Percentiles rank a stretch among this genome's conserved stretches.
phyloP scores from a whole-genome alignment of 371 early-diverging fungal species.

The Mortierella sp. region DNA sequence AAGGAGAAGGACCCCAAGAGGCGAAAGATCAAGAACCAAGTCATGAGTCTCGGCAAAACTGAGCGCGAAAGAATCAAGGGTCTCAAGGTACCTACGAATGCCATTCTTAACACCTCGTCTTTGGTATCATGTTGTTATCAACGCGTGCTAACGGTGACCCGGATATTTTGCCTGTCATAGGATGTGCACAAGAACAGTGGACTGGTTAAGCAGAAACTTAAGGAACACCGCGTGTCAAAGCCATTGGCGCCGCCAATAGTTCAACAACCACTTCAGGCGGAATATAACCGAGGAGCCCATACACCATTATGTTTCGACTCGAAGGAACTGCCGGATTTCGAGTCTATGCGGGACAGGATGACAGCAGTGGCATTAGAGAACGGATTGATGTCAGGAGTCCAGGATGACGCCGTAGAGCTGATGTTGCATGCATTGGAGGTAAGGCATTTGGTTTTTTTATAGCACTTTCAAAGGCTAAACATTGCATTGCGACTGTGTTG shows the following conservation, averaged over 20 bases:
- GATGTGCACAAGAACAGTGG: conserved; percentile 55
- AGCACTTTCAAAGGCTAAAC: not conserved
- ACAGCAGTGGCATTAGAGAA: conserved; percentile 79
- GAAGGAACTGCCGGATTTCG: conserved; percentile 78
- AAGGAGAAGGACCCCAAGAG: conserved; percentile 68
- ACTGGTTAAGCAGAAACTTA: conserved; percentile 27
- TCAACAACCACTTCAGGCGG: conserved; percentile 55
- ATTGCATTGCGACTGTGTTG: not conserved
- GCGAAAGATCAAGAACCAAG: conserved; percentile 75
- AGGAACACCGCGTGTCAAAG: conserved; percentile 30
- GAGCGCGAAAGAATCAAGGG: conserved; percentile 78
- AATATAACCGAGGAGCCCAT: conserved; percentile 77
- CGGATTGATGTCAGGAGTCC: conserved; percentile 77
- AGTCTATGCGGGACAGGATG: conserved; percentile 79
- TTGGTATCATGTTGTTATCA: conserved; percentile 28
- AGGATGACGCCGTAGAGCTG: conserved; percentile 74
- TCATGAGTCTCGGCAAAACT: conserved; percentile 78
- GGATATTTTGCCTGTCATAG: conserved; percentile 1
- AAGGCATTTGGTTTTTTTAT: conserved; percentile 4
- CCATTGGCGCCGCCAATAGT: conserved; percentile 34
- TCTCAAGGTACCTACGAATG: conserved; percentile 62
- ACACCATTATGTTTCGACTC: conserved; percentile 80
- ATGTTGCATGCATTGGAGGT: conserved; percentile 83
- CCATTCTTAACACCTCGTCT: conserved; percentile 9
- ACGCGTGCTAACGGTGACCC: not conserved